phyloP scores from a whole-genome alignment of 2,329 filamentous ascomycete species.

The Colletotrichum tanaceti region DNA sequence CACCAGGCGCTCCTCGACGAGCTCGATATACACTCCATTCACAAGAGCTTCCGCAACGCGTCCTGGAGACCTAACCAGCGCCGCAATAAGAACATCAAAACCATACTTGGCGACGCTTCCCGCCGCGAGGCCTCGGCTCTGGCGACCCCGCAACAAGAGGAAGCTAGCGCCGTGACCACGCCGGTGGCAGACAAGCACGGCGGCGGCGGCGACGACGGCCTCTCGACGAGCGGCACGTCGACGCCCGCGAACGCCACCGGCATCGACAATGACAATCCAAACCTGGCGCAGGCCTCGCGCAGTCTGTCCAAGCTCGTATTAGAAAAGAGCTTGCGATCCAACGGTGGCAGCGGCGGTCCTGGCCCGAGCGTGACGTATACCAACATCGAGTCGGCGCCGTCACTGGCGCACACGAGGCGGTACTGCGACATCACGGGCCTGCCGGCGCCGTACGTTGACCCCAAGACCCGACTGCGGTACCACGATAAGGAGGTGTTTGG shows the following conservation, averaged over 20 bases:
- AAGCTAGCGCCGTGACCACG: constrained; percentile 80
- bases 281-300: constrained; percentile 89
- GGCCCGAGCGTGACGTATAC: constrained; percentile 89
- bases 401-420: constrained; percentile 82
- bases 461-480: constrained; percentile 93
- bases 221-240: constrained; percentile 68
- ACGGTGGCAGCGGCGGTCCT: constrained; percentile 53
- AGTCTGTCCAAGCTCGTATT: constrained; percentile 88
- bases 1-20: constrained; percentile 89
- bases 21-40: constrained; percentile 88
- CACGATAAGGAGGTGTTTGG: constrained; percentile 93
- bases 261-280: constrained; percentile 61
- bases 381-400: constrained; percentile 95
- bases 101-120: constrained; percentile 89
- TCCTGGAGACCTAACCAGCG: constrained; percentile 93
- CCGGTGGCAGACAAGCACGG: constrained; percentile 52
- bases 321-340: constrained; percentile 76
- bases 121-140: constrained; percentile 84
- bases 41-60: constrained; percentile 90
- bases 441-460: constrained; percentile 91
- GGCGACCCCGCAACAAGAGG: constrained; percentile 78
- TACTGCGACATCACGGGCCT: constrained; percentile 98
- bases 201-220: constrained; percentile 65
- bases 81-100: constrained; percentile 98
- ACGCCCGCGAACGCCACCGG: constrained; percentile 61